These are phyloP conservation scores for Harrya chromipes DNA, from an alignment of 768 basidiomycete species.

Conservation along the genomic window DNA sequence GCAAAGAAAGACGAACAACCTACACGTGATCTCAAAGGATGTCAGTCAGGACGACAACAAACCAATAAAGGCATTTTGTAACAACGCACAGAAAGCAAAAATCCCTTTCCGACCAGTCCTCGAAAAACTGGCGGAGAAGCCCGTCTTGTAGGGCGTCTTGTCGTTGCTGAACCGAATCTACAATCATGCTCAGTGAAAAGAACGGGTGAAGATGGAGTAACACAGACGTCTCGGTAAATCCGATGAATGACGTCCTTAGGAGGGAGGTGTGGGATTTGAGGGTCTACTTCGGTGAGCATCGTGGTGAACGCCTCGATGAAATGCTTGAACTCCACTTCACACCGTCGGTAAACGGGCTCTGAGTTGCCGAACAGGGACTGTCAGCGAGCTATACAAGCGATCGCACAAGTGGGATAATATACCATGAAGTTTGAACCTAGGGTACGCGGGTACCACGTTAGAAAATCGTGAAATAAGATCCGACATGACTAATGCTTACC, in stretches of 20 bases:
- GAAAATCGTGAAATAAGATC: background rate
- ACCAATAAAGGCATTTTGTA: background rate
- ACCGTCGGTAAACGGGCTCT: conserved; percentile 40
- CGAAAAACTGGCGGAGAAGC: conserved; percentile 80
- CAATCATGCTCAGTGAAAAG: conserved; percentile 3
- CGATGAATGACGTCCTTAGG: conserved; percentile 90
- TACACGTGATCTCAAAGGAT: conserved; percentile 23
- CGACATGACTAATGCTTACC: conserved; percentile 42
- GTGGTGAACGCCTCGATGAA: conserved; percentile 75
- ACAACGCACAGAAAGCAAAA: conserved; percentile 76
- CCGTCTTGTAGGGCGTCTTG: conserved; percentile 92
- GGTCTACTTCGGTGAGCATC: conserved; percentile 67
- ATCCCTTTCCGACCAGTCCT: conserved; percentile 87
- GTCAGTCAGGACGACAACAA: conserved; percentile 1
- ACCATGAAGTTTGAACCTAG: conserved; percentile 87
- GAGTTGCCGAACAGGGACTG: background rate
- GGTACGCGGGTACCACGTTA: background rate
- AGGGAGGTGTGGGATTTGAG: conserved; percentile 83
- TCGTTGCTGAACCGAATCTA: conserved; percentile 89
- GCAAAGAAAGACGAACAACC: conserved; percentile 1
- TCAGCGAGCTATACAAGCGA: background rate
- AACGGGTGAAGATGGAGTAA: background rate
- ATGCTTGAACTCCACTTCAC: conserved; percentile 86
- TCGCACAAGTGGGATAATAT: background rate
- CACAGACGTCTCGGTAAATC: conserved; percentile 81